Evolutionary conservation across 1,284 basidiomycete genomes (phyloP), one percentile per base, ranked within the genome.

Genomic region (Serendipita sp.): DNA sequence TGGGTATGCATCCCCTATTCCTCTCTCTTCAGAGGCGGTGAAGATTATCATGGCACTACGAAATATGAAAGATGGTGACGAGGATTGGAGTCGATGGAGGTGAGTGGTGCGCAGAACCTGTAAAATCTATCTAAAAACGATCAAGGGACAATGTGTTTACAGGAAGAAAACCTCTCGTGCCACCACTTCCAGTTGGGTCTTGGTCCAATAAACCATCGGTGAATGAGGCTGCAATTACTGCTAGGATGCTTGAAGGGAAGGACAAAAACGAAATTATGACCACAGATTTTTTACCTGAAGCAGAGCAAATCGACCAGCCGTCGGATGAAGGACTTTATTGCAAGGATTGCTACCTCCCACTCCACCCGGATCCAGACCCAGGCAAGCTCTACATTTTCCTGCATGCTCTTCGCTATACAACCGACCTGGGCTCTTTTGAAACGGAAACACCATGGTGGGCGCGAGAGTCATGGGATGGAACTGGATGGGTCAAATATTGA

Each of bases 331-430:
- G 74, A 62, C 70, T 79, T 22, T 91, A 88, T 71, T 97, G 93
- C 71, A 76, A 81, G 0, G 87, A 91, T 70, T 97, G 93, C 71
- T 95, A 88, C 72, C 77, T 94, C 34, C 93, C 93, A 13, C 74
- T 96, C 6, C 84, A 93, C 62, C 90, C 91, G 5, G 93, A 97
- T 73, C 93, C 93, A 0, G 84, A 83, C 69, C 91, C 92, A 1
- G 90, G 93, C 72, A 84, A 83, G 65, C 75, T 96, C 64, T 96
- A 92, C 73, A 97, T 97, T 67, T 97, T 93, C 75, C 75, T 97
- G 68, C 93, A 97, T 71, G 93, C 93, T 10, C 74, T 90, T 68
- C 79, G 82, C 68, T 96, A 93, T 73, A 88, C 85, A 62, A 84
- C 84, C 3, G 85, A 83, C 66, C 72, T 90, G 60, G 88, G 88